Evolutionary conservation across 2,329 filamentous ascomycete genomes (phyloP), one percentile per base, ranked within the genome.

Genomic region (Aspergillus sp.): DNA sequence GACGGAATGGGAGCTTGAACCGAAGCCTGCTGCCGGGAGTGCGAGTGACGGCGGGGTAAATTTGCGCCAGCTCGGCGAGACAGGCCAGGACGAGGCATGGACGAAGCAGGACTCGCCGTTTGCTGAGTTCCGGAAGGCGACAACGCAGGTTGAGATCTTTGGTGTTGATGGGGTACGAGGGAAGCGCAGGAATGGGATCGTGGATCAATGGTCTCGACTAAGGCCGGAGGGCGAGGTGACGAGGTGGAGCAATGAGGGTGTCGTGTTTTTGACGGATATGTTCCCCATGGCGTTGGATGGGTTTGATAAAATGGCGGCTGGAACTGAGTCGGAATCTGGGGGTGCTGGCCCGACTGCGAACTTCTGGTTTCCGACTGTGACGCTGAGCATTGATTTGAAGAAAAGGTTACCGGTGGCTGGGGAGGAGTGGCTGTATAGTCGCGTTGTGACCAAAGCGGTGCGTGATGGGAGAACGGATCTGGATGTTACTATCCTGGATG

Each of bases 321-420:
- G 58, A 30, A 64, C 62, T 17, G 65, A 34, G 26, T 32, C 36
- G 70, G 77, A 60, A 51, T 22, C 48, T 59, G 63, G 22, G 39
- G 30, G 15, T 44, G 56, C 69, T 50, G 66, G 70, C 39, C 49
- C 66, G 42, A 69, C 67, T 38, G 73, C 74, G 3, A 75, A 53
- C 71, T 85, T 85, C 64, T 92, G 89, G 90, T 91, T 90, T 69
- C 89, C 89, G 0, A 96, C 90, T 0, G 73, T 96, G 1, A 76
- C 87, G 17, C 74, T 95, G 68, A 91, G 90, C 69, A 66, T 96
- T 20, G 90, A 96, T 61, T 78, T 92, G 39, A 95, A 93, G 78
- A 90, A 88, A 69, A 71, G 80, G 6, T 70, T 96, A 44, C 89
- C 89, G 0, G 74, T 76, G 4, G 83, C 84, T 42, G 90, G 90